These are phyloP conservation scores for Hyphopichia fennica DNA, from an alignment of 1,139 yeast species.

Conservation along the genomic window DNA sequence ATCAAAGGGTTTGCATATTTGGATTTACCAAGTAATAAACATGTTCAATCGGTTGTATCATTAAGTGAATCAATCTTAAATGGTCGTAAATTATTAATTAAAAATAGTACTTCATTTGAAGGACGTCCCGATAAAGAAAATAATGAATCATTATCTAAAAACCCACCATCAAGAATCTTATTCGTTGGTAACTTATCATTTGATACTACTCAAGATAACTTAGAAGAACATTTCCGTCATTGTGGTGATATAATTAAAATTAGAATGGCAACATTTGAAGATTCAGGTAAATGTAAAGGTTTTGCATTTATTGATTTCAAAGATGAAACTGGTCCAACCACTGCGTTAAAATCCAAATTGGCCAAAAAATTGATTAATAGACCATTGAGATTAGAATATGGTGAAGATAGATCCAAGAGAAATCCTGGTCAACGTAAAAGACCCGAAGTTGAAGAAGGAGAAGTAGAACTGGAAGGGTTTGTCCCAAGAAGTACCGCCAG, in stretches of 20 bases:
- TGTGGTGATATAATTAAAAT: slow-evolving; percentile 80
- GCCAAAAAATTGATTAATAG: slow-evolving; percentile 72
- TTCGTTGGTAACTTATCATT: slow-evolving; percentile 93
- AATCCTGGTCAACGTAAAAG: slow-evolving; percentile 43
- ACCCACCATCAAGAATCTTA: slow-evolving; percentile 85
- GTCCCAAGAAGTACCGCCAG: slow-evolving; percentile 6
- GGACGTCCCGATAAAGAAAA: slow-evolving; percentile 76
- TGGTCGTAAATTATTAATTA: slow-evolving; percentile 84
- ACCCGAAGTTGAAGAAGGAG: slow-evolving; percentile 20
- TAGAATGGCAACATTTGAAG: slow-evolving; percentile 97
- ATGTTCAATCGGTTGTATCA: slow-evolving; percentile 62
- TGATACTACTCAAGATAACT: slow-evolving; percentile 81
- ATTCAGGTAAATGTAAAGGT: slow-evolving; percentile 94
- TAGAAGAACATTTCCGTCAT: slow-evolving; percentile 74
- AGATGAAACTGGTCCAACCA: slow-evolving; percentile 77
- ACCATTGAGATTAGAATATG: slow-evolving; percentile 82
- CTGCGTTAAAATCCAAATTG: slow-evolving; percentile 72
- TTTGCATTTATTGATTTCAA: slow-evolving; percentile 90
- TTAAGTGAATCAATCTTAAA: slow-evolving; percentile 72
- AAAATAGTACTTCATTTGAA: slow-evolving; percentile 76
- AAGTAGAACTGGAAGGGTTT: slow-evolving; percentile 14
- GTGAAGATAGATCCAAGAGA: slow-evolving; percentile 91
- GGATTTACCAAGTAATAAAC: slow-evolving; percentile 68
- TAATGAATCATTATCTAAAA: slow-evolving; percentile 48
- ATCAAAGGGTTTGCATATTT: slow-evolving; percentile 90